phyloP scores from a whole-genome alignment of 495 filamentous ascomycete species.

The Tuber umbilicatum region DNA sequence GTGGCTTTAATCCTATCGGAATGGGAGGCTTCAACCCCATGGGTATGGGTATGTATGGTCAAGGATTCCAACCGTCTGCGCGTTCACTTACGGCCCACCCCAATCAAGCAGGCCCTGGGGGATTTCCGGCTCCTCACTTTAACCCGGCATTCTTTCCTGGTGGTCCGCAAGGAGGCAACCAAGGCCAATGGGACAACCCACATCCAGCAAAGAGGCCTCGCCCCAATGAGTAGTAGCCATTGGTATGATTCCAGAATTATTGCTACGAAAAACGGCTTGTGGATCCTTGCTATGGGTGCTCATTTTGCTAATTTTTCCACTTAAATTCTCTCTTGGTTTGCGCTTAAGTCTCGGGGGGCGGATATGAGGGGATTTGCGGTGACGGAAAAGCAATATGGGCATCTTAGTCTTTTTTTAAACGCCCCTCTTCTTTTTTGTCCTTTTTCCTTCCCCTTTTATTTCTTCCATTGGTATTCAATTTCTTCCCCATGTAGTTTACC shows the following conservation, averaged over 20 bases:
- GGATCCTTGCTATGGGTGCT: background rate
- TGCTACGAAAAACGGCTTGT: background rate
- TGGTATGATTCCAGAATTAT: background rate
- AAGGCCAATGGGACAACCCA: conserved; percentile 41
- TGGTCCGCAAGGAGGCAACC: conserved; percentile 38
- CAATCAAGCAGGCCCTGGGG: conserved; percentile 39
- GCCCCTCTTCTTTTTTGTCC: conserved; percentile 13
- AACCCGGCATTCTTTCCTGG: conserved; percentile 70
- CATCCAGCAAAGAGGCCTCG: conserved; percentile 38
- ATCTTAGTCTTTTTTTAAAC: conserved; percentile 20
- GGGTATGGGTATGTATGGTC: conserved; percentile 40
- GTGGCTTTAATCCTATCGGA: conserved; percentile 43
- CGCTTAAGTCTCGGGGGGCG: background rate
- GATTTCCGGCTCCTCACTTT: conserved; percentile 53
- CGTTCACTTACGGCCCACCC: conserved; percentile 39
- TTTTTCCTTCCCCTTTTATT: conserved; percentile 6
- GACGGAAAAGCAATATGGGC: background rate
- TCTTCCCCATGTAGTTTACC: conserved; percentile 34
- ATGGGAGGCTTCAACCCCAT: conserved; percentile 41
- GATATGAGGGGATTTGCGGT: background rate
- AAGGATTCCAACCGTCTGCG: conserved; percentile 34
- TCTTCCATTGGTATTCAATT: conserved; percentile 12
- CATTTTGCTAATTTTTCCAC: background rate
- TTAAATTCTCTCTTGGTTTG: background rate
- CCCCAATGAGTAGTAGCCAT: conserved; percentile 36